Evolutionary conservation across 2,329 filamentous ascomycete genomes (phyloP).

Genomic region (Beauveria sp.): DNA sequence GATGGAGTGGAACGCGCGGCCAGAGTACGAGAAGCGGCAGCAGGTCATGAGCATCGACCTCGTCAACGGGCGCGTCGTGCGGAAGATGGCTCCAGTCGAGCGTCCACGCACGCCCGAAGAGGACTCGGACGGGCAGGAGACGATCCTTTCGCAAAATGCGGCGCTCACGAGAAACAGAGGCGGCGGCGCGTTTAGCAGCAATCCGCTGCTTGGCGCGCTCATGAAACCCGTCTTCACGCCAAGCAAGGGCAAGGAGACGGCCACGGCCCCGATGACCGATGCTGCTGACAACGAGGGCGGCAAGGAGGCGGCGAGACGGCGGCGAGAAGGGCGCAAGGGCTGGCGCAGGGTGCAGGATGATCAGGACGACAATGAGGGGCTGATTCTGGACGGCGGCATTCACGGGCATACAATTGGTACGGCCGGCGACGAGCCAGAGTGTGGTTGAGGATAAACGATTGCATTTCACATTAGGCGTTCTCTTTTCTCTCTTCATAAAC

Average conservation of each 20-base stretch:
- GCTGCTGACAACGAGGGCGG: conserved; percentile 12
- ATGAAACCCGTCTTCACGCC: conserved; percentile 54
- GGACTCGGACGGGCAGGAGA: conserved; percentile 22
- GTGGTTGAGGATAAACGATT: neutral
- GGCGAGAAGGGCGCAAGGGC: conserved; percentile 34
- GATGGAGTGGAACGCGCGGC: conserved; percentile 76
- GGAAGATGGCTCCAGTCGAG: conserved; percentile 59
- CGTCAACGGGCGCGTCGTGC: conserved; percentile 67
- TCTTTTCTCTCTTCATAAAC: neutral
- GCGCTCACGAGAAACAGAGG: conserved; percentile 22
- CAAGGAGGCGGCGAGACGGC: conserved; percentile 25
- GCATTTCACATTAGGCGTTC: neutral
- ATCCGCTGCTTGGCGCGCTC: conserved; percentile 57
- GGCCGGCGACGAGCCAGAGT: conserved; percentile 9
- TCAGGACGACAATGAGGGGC: conserved; percentile 47
- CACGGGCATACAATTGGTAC: conserved; percentile 30
- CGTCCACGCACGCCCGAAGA: conserved; percentile 44
- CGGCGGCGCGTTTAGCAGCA: conserved; percentile 59
- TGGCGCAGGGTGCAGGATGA: conserved; percentile 59
- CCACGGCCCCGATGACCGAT: conserved; percentile 13
- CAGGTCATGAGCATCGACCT: conserved; percentile 83
- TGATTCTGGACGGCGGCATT: conserved; percentile 51
- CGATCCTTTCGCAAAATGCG: conserved; percentile 14
- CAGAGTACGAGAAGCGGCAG: conserved; percentile 82
- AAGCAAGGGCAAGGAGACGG: conserved; percentile 42